Conservation (phyloP, 345 rosid species). For the Gossypium arboreum region DNA sequence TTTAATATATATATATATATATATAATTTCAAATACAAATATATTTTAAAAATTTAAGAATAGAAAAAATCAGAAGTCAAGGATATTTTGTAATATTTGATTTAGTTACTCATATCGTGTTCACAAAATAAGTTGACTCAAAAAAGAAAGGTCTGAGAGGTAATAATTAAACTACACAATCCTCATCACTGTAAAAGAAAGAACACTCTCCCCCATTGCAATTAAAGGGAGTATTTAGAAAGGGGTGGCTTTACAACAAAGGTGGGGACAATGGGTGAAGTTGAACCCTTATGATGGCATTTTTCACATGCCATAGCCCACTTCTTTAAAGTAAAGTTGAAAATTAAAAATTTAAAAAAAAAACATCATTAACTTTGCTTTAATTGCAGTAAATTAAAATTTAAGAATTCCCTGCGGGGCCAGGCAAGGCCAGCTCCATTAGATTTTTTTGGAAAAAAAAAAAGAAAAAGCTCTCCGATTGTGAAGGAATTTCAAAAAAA, state of each 20-base stretch:
- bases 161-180: background rate
- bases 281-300: conserved; percentile 1
- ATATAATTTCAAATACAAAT: too few relatives aligned
- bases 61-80: too few relatives aligned
- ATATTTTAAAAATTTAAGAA: too few relatives aligned
- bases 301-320: conserved; percentile 10
- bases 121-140: background rate
- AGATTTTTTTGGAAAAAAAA: background rate
- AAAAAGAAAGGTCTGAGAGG: background rate
- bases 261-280: background rate
- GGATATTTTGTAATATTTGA: background rate
- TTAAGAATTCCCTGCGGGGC: background rate
- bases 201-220: background rate
- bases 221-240: background rate
- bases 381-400: background rate
- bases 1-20: too few relatives aligned
- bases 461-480: too few relatives aligned
- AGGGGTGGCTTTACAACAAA: background rate
- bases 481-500: too few relatives aligned
- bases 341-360: background rate
- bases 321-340: background rate
- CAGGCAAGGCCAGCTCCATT: background rate
- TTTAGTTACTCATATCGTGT: background rate
- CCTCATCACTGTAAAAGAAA: background rate
- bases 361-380: conserved; percentile 2